Base-by-base conservation (phyloP, 2,329 filamentous ascomycete genomes). In the Dryadomyces quercus-mongolicae region DNA sequence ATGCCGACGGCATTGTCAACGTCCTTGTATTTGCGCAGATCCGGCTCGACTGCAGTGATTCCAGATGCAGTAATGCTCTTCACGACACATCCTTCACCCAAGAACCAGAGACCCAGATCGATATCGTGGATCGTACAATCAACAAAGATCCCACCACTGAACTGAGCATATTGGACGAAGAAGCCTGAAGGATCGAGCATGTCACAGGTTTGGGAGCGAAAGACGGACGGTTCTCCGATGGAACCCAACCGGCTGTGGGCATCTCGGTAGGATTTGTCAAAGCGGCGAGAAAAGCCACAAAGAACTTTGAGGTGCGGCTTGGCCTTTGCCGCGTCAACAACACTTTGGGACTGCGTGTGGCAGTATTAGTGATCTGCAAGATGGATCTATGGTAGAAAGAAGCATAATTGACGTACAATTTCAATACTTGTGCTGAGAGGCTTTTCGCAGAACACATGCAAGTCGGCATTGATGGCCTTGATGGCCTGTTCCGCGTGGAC, bases 101-200 rank as follows among this genome's bases (percentile, higher is more conserved):
- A 40, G 43, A 55, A 55, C 53, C 38, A 42, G 4, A 52, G 49
- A 2, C 38, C 43, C 10, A 55, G 44, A 22, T 55, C 53, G 21
- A 55, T 55, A 36, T 55, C 53, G 44, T 55, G 53, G 44, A 55
- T 55, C 36, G 51, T 55, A 22, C 53, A 55, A 38, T 52, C 49
- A 21, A 52, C 53, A 52, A 55, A 55, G 34, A 55, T 55, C 21
- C 53, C 53, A 13, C 53, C 53, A 8, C 48, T 51, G 16, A 42
- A 48, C 25, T 34, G 10, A 16, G 52, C 45, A 13, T 53, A 53
- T 1, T 31, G 43, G 15, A 55, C 53, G 8, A 55, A 55, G 21
- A 52, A 55, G 20, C 49, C 53, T 9, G 49, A 42, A 2, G 43
- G 49, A 22, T 55, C 44, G 13, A 46, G 53, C n/a, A 43, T 51